Conservation (phyloP, 495 filamentous ascomycete species). For the Penicillium pancosmium region DNA sequence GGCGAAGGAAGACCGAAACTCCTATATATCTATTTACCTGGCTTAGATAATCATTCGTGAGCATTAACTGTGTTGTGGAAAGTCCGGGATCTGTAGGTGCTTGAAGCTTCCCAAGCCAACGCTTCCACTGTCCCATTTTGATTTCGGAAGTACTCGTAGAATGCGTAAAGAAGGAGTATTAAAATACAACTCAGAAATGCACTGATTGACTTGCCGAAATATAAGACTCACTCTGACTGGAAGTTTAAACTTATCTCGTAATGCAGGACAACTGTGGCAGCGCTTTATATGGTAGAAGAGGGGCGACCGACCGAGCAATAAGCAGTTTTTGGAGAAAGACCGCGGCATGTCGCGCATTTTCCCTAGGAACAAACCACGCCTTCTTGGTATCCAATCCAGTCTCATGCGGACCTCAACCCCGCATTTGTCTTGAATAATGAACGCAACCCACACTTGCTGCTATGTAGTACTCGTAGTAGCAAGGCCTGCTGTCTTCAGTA, state of each 20-base stretch:
- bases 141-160: not conserved
- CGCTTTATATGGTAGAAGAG: too few species aligned
- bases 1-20: not conserved
- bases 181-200: too few species aligned
- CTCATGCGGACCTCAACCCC: constrained; percentile 13
- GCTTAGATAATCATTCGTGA: constrained; percentile 83
- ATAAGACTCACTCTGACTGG: too few species aligned
- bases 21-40: constrained; percentile 49
- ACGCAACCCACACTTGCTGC: not conserved
- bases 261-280: not conserved
- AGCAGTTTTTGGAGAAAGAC: not conserved
- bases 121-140: constrained; percentile 25
- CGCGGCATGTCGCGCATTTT: not conserved
- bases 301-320: not conserved
- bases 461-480: not conserved
- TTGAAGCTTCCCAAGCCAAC: constrained; percentile 56
- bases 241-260: too few species aligned
- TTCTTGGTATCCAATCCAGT: not conserved
- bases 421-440: constrained; percentile 4
- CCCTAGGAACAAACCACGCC: too few species aligned
- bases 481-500: not conserved
- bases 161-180: too few species aligned
- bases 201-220: too few species aligned
- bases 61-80: constrained; percentile 80
- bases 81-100: constrained; percentile 76